Evolutionary conservation across 805 yeast genomes (phyloP).

Genomic region (Martiniozyma abietophila): DNA sequence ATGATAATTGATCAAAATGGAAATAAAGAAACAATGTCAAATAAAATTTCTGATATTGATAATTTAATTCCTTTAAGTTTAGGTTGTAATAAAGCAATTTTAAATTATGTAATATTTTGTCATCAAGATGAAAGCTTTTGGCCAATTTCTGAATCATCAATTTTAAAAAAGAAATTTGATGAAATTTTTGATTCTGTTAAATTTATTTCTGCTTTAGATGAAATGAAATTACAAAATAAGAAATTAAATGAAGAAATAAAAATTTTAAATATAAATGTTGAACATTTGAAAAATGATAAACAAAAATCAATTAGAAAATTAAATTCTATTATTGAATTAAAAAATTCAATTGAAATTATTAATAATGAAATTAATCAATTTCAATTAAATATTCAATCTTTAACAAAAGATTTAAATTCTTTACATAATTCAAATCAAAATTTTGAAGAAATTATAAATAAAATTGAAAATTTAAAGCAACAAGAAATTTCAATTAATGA

Average conservation of each 20-base stretch:
- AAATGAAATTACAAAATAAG: constrained; percentile 64
- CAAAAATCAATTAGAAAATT: constrained; percentile 57
- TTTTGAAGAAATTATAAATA: constrained; percentile 62
- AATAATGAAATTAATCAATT: constrained; percentile 40
- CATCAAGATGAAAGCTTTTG: constrained; percentile 96
- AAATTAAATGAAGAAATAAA: constrained; percentile 70
- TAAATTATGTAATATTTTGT: constrained; percentile 90
- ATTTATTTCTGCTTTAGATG: constrained; percentile 83
- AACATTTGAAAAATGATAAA: constrained; percentile 64
- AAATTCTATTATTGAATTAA: constrained; percentile 36
- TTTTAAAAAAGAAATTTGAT: constrained; percentile 84
- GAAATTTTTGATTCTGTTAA: constrained; percentile 94
- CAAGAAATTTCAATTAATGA: constrained; percentile 36
- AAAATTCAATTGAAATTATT: constrained; percentile 34
- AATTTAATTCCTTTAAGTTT: constrained; percentile 67
- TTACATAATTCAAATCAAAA: constrained; percentile 73
- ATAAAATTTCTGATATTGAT: constrained; percentile 80
- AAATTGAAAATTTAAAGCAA: constrained; percentile 47
- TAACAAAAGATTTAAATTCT: constrained; percentile 49
- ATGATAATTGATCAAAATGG: constrained; percentile 50
- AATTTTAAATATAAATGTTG: constrained; percentile 67
- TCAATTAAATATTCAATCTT: constrained; percentile 38
- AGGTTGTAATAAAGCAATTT: constrained; percentile 81
- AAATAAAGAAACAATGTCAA: constrained; percentile 63
- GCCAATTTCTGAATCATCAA: constrained; percentile 92